Evolutionary conservation across 257 asterid genomes (phyloP), one percentile per base, ranked within the genome.

Genomic region (Haberlea rhodopensis): DNA sequence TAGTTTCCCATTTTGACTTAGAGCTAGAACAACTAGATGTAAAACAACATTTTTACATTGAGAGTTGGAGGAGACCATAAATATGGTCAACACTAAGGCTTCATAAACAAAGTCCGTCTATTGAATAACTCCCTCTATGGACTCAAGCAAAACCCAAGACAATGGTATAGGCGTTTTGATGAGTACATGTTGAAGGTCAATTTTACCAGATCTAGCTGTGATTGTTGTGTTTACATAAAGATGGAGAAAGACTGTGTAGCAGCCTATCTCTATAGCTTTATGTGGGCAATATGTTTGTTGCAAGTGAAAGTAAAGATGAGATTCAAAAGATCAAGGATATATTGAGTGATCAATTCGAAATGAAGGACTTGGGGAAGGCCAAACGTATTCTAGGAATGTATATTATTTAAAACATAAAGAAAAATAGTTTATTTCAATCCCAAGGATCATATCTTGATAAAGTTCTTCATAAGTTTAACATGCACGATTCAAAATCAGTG

Each of bases 341-440:
- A 19, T 58, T 66, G 3, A 72, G 11, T 16, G 13, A 11, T 9
- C 60, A 65, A 27, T 66, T 72, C 52, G 64, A 37, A n/a, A 71
- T 70, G 75, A 70, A 37, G 21, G 52, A 62, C 22, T 25, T 62
- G 54, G 32, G 40, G 13, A 65, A n/a, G 6, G 75, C 66, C 20
- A 71, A 43, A 46, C 63, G 46, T 6, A 69, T 60, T 31, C 26
- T 68, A 1, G 61, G 60, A 1, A 68, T 68, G 68, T 20, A 60
- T 4, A 57, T 56, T 8, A 2, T 5, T 2, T 0, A 32, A 18
- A 18, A 56, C 37, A 3, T 11, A 28, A 27, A 1, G 43, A 19
- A 25, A 63, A 45, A 29, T 71, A 63, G 10, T 63, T 2, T 6
- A 10, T 61, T 2, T 21, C 61, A n/a, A n/a, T 46, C 23, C 45